A percentile compares a stretch with the other conserved stretches of the same genome.
These are phyloP conservation scores for Cucurbita moschata DNA, from an alignment of 306 rosid species.

Conservation along the genomic window DNA sequence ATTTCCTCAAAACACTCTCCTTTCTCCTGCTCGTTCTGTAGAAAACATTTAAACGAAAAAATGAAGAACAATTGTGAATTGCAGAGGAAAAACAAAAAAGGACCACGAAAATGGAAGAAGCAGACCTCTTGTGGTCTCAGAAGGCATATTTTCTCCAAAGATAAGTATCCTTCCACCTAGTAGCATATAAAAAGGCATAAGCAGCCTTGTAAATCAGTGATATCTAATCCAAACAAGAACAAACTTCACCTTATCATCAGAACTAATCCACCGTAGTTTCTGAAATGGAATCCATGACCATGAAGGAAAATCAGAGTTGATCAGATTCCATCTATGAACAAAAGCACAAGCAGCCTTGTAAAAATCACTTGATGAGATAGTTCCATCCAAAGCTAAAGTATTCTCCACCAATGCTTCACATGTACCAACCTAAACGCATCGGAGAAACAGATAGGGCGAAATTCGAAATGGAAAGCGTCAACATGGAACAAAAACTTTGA, in stretches of 20 bases:
- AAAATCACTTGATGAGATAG: conserved; percentile 44
- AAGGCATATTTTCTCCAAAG: conserved; percentile 42
- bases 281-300: conserved; percentile 52
- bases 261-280: conserved; percentile 19
- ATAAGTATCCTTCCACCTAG: conserved; percentile 52
- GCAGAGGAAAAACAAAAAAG: background rate
- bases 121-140: conserved; percentile 23
- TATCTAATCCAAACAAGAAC: background rate
- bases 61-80: background rate
- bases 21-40: conserved; percentile 22
- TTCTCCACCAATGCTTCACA: background rate
- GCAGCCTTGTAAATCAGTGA: background rate
- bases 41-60: background rate
- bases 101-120: background rate
- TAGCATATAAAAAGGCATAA: background rate
- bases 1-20: conserved; percentile 10
- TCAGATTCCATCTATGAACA: conserved; percentile 40
- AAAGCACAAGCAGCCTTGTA: conserved; percentile 35
- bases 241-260: conserved; percentile 20
- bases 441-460: background rate
- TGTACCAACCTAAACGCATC: background rate
- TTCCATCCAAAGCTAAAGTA: conserved; percentile 38
- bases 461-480: background rate
- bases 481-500: background rate
- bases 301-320: conserved; percentile 34